These are phyloP conservation scores for Pseudocercospora macadamiae DNA, from an alignment of 2,329 filamentous ascomycete genomes.

Conservation along the genomic window DNA sequence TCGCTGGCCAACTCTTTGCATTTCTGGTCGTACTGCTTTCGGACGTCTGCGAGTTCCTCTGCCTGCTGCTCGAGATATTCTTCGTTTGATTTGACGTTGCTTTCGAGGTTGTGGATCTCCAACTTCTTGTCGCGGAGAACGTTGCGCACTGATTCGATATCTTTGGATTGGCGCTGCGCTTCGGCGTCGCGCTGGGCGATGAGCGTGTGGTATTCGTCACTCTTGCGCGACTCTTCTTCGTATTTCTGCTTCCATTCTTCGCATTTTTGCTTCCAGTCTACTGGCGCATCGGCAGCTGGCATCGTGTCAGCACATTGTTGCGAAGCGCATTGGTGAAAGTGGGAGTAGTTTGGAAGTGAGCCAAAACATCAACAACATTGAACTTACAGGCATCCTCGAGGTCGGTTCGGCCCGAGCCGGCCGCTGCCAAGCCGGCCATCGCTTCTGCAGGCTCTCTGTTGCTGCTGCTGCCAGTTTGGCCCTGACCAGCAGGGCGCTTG, in stretches of 20 bases:
- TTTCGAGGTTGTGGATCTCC: too few species aligned
- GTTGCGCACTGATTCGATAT: too few species aligned
- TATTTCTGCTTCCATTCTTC: too few species aligned
- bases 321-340: not conserved
- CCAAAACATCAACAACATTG: too few species aligned
- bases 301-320: conserved; percentile 1
- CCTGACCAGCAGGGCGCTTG: not conserved
- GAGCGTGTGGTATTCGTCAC: too few species aligned
- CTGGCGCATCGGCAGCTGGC: not conserved
- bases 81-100: too few species aligned
- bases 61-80: too few species aligned
- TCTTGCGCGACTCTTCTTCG: too few species aligned
- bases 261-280: not conserved
- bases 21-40: not conserved
- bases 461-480: not conserved
- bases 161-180: too few species aligned
- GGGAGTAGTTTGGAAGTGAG: not conserved
- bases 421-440: not conserved
- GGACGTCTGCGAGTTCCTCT: not conserved
- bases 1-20: not conserved
- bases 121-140: too few species aligned
- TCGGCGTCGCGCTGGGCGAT: too few species aligned
- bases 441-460: not conserved
- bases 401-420: not conserved
- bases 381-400: not conserved